A percentile compares a stretch with the other conserved stretches of the same genome.
Conservation (phyloP, 768 basidiomycete species). For the Galerina sulciceps region DNA sequence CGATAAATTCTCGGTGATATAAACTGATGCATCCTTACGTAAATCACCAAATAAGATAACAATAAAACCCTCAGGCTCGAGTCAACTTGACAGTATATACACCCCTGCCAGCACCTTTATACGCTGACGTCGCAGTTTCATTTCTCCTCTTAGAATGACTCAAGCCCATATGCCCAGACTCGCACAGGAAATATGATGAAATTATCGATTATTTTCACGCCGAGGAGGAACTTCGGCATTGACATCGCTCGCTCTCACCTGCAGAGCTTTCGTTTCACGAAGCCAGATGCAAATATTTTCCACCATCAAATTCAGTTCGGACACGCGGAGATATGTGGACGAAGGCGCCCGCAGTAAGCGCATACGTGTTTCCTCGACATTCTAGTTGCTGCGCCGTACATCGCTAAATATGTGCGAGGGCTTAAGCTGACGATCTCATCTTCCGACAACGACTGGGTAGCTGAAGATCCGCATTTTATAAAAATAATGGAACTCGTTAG, state of each 20-base stretch:
- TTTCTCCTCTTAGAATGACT: not conserved
- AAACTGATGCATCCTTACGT: too few species aligned
- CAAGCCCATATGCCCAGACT: not conserved
- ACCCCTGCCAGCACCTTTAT: too few species aligned
- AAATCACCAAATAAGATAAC: too few species aligned
- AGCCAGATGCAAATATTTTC: constrained; percentile 2
- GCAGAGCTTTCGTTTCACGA: not conserved
- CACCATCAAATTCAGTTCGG: not conserved
- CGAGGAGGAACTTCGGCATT: not conserved
- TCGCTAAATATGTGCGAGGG: constrained; percentile 8
- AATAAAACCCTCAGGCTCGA: too few species aligned
- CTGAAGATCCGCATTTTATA: constrained; percentile 4
- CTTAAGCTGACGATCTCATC: not conserved
- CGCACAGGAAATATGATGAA: constrained; percentile 10
- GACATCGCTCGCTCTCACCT: not conserved
- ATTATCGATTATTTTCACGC: constrained; percentile 1
- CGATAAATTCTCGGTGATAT: too few species aligned
- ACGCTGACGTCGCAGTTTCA: too few species aligned
- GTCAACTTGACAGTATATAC: too few species aligned
- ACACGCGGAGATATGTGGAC: not conserved
- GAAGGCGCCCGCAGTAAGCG: not conserved
- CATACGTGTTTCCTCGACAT: constrained; percentile 4
- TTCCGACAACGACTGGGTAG: constrained; percentile 7
- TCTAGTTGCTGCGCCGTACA: not conserved
- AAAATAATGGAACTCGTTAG: constrained; percentile 2